phyloP scores from a whole-genome alignment of 306 rosid genomes.

The Quercus cerris region DNA sequence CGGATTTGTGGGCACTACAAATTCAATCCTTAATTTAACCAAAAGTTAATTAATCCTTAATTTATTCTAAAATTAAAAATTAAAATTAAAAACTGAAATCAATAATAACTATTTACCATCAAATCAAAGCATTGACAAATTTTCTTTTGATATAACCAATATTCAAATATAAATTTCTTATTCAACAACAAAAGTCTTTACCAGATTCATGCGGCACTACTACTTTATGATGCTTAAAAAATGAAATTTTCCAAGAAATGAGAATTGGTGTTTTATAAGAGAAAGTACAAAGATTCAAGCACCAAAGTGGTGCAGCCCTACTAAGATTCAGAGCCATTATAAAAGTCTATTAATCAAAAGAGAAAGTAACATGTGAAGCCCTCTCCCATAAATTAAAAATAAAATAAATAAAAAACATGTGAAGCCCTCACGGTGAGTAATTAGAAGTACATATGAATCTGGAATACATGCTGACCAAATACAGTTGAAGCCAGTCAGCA shows the following conservation, averaged over 20 bases:
- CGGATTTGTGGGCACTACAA: too few relatives aligned
- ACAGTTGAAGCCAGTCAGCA: not conserved
- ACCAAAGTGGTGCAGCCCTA: not conserved
- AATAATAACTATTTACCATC: accelerated
- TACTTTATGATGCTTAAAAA: not conserved
- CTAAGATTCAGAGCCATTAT: not conserved
- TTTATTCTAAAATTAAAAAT: too few relatives aligned
- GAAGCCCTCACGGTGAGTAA: too few relatives aligned
- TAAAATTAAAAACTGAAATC: too few relatives aligned
- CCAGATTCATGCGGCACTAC: accelerated
- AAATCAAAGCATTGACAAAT: too few relatives aligned
- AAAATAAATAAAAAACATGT: not conserved
- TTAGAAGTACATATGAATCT: not conserved
- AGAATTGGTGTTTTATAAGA: not conserved
- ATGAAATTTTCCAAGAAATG: not conserved
- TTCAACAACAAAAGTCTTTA: too few relatives aligned
- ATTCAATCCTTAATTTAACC: not conserved
- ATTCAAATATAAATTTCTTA: too few relatives aligned
- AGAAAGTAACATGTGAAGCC: not conserved
- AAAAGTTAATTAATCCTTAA: not conserved
- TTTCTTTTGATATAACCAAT: too few relatives aligned
- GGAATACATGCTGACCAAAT: not conserved
- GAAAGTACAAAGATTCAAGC: not conserved
- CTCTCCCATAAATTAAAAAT: not conserved
- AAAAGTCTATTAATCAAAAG: not conserved